Percentiles rank a stretch among this genome's conserved stretches.
Evolutionary conservation across 768 basidiomycete genomes (phyloP).

Genomic region (Rhodotorula kratochvilovae): DNA sequence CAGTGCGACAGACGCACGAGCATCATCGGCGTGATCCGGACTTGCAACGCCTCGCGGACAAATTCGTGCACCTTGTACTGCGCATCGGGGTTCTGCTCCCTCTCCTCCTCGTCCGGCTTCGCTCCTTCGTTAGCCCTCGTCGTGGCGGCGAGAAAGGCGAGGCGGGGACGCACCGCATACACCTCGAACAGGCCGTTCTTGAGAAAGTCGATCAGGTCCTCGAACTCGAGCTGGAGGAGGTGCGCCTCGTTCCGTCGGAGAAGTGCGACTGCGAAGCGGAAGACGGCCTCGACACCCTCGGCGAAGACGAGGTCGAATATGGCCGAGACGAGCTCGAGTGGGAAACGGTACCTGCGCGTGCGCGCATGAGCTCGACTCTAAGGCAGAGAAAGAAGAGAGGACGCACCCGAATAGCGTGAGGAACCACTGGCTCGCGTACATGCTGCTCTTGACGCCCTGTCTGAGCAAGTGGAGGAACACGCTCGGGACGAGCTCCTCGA

Average conservation of each 20-base stretch:
- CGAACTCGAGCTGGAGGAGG: slow-evolving; percentile 77
- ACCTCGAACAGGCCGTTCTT: slow-evolving; percentile 75
- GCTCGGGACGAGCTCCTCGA: slow-evolving; percentile 88
- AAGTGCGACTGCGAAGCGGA: slow-evolving; percentile 84
- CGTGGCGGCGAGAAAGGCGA: neutral
- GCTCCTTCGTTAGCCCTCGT: neutral
- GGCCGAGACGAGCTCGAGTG: slow-evolving; percentile 85
- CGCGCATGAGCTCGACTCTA: neutral
- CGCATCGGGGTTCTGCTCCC: slow-evolving; percentile 44
- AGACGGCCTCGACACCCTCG: slow-evolving; percentile 93
- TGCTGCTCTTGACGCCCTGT: slow-evolving; percentile 92
- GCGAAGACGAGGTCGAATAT: slow-evolving; percentile 96
- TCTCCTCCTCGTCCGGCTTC: slow-evolving; percentile 43
- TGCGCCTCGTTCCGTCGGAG: slow-evolving; percentile 80
- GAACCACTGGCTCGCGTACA: slow-evolving; percentile 99
- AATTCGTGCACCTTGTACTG: slow-evolving; percentile 71
- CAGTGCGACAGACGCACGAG: slow-evolving; percentile 51
- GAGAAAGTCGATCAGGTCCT: slow-evolving; percentile 78
- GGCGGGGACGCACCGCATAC: slow-evolving; percentile 55
- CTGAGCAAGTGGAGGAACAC: slow-evolving; percentile 88
- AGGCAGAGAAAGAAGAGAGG: slow-evolving; percentile 53
- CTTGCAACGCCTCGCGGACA: slow-evolving; percentile 75
- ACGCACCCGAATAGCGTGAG: slow-evolving; percentile 82
- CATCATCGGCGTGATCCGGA: slow-evolving; percentile 93
- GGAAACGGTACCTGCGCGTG: slow-evolving; percentile 62